These are phyloP conservation scores for Dictyostelium purpureum DNA, from an alignment of 78 protist species.

Conservation along the genomic window DNA sequence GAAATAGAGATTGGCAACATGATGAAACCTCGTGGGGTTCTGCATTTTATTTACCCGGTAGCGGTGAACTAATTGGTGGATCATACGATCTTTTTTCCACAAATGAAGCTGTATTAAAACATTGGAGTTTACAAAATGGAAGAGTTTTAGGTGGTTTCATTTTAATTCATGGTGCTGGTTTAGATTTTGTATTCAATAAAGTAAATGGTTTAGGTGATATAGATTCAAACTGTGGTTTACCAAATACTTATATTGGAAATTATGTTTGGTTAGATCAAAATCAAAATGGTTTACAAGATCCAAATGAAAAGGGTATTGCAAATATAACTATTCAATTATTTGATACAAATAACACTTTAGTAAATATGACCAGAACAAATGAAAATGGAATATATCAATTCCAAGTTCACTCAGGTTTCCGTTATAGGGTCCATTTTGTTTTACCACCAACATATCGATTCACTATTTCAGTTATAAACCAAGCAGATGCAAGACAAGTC, in stretches of 20 bases:
- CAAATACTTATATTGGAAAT: conserved; percentile 36
- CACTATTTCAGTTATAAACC: not conserved
- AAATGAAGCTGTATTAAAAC: conserved; percentile 5
- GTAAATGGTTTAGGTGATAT: conserved; percentile 49
- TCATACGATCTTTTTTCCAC: conserved; percentile 18
- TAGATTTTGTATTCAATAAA: conserved; percentile 1
- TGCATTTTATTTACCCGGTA: conserved; percentile 19
- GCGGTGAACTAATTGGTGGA: conserved; percentile 18
- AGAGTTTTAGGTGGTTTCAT: not conserved
- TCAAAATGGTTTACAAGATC: conserved; percentile 18
- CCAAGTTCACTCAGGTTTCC: not conserved
- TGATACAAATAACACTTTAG: too few species aligned
- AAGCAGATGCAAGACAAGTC: not conserved
- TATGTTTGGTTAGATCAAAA: conserved; percentile 29
- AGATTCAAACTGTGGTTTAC: conserved; percentile 2
- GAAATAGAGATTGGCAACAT: conserved; percentile 20
- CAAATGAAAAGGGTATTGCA: conserved; percentile 5
- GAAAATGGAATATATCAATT: not conserved
- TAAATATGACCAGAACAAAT: not conserved
- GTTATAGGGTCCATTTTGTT: not conserved
- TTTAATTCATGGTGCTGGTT: not conserved
- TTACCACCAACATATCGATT: not conserved
- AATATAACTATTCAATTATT: not conserved
- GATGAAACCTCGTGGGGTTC: conserved; percentile 46
- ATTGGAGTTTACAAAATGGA: not conserved